Evolutionary conservation across 345 rosid species (phyloP).

Genomic region (Citropsis articulata): DNA sequence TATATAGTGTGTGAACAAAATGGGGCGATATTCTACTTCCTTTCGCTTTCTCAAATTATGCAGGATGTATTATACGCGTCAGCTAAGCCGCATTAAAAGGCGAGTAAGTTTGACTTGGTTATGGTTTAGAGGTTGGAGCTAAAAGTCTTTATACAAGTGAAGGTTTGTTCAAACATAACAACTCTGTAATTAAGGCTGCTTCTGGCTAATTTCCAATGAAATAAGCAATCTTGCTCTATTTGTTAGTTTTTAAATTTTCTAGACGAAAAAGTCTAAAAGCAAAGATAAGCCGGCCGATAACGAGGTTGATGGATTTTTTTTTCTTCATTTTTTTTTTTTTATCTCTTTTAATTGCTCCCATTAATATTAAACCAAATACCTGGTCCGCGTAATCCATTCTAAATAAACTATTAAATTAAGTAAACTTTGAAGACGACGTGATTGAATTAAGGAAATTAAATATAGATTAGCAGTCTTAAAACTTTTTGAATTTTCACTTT

Average conservation of each 20-base stretch:
- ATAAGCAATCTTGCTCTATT: neutral
- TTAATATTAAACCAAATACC: too few species aligned
- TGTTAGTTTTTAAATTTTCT: too few species aligned
- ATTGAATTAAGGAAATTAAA: too few species aligned
- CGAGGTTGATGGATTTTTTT: too few species aligned
- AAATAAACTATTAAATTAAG: too few species aligned
- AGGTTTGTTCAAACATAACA: neutral
- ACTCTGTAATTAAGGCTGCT: neutral
- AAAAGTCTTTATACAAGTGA: neutral
- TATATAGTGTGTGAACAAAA: neutral
- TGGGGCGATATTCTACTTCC: neutral
- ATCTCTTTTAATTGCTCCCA: too few species aligned
- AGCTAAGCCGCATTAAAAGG: neutral
- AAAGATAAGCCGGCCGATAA: neutral
- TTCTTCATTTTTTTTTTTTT: accelerated
- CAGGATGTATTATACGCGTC: neutral
- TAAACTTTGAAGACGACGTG: too few species aligned
- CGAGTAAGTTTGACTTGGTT: neutral
- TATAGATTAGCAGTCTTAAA: too few species aligned
- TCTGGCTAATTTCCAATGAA: neutral
- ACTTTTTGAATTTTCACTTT: too few species aligned
- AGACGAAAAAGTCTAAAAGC: too few species aligned
- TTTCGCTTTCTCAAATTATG: neutral
- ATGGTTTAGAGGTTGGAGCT: neutral
- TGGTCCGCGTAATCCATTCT: too few species aligned